Base-by-base conservation (phyloP, 495 filamentous ascomycete genomes). In the Aspergillus kassunensis region DNA sequence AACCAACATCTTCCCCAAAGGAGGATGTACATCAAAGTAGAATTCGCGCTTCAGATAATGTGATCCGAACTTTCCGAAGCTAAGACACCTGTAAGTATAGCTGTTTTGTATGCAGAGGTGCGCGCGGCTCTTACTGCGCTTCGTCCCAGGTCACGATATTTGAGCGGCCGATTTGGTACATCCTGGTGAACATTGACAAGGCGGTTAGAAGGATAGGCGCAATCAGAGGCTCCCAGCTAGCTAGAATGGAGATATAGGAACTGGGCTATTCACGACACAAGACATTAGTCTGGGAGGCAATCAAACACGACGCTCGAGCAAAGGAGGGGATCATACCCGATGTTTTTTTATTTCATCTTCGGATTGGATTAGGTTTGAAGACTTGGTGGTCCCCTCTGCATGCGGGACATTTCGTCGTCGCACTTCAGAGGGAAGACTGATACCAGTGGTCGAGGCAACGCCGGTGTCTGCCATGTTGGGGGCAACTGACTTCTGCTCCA, bases 1-100 rank as follows among this genome's bases (percentile, higher is more conserved):
- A 55, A 98, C 95, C 20, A 98, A 81, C 81, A 98, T 97, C 77
- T 98, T 98, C 62, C 93, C 93, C 39, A 97, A 81, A 39, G 93
- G 93, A 46, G 93, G 93, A 67, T 98, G 89, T 29, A 97, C 93
- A 79, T 98, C 93, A 73, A 98, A 98, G 81, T 97, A 98, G 76
- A 97, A 95, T 71, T 97, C 95, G 60, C 92, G 89, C 63, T 98
- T 97, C 51, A 98, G 80, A 64, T 98, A 98, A 70, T 98, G 91
- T 58, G 92, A 97, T 53, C 93, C 93, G 70, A 98, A 98, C 71
- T 98, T 98, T 60, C 93, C 93, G 71, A 98, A 98, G 69, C 91
- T 96, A 66, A 53, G 58, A 42, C 56, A 37, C 43, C 53, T 33
- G 64, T 70, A 59, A 69, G 57, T 20, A 42, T 23, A 18, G 29